Evolutionary conservation across 805 yeast species (phyloP).

Genomic region (Yarrowia sp.): DNA sequence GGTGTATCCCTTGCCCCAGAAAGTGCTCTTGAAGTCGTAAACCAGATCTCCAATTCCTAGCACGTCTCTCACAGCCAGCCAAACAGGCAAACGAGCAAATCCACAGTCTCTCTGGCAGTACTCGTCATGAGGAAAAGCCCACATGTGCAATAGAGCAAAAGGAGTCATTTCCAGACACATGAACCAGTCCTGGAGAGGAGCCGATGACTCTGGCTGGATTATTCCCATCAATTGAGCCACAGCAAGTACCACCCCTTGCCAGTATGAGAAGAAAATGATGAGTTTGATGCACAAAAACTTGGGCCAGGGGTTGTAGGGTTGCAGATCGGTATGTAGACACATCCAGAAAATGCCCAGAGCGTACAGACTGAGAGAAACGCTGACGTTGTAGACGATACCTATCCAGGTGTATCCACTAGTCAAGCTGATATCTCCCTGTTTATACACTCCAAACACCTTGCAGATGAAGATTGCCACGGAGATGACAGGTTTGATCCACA

Average conservation of each 20-base stretch:
- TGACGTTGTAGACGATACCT: slow-evolving; percentile 73
- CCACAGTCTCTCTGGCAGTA: slow-evolving; percentile 72
- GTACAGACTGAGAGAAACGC: slow-evolving; percentile 83
- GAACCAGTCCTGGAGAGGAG: slow-evolving; percentile 73
- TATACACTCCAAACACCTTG: slow-evolving; percentile 57
- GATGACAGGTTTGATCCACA: slow-evolving; percentile 91
- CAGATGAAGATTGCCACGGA: slow-evolving; percentile 61
- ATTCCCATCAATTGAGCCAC: slow-evolving; percentile 50
- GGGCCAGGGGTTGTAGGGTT: slow-evolving; percentile 85
- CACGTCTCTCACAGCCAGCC: slow-evolving; percentile 75
- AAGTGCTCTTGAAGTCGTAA: slow-evolving; percentile 74
- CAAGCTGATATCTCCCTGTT: slow-evolving; percentile 58
- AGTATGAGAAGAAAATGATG: slow-evolving; percentile 95
- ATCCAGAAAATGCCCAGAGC: slow-evolving; percentile 92
- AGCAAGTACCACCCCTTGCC: slow-evolving; percentile 81
- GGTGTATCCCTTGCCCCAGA: slow-evolving; percentile 76
- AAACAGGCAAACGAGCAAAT: slow-evolving; percentile 67
- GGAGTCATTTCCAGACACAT: slow-evolving; percentile 83
- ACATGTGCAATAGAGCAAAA: slow-evolving; percentile 88
- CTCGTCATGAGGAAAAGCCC: slow-evolving; percentile 79
- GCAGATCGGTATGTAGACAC: slow-evolving; percentile 78
- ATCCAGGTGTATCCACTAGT: slow-evolving; percentile 67
- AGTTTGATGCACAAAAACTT: slow-evolving; percentile 92
- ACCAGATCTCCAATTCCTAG: slow-evolving; percentile 77
- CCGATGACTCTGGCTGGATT: slow-evolving; percentile 36